Base-by-base conservation (phyloP, 2,329 filamentous ascomycete genomes). In the Ramichloridium luteum region DNA sequence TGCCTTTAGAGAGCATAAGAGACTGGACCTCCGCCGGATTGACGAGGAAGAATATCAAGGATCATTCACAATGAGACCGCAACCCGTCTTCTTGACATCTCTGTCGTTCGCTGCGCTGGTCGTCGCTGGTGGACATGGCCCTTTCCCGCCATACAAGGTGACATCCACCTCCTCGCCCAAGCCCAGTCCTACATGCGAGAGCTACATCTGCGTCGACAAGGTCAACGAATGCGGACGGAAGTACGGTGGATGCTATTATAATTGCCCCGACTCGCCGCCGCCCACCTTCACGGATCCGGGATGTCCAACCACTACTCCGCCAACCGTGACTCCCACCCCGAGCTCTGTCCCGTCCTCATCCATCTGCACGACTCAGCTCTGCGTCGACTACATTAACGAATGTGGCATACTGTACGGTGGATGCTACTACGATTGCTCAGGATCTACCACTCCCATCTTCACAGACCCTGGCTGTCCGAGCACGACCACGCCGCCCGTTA, bases 221-320 rank as follows among this genome's bases (percentile, higher is more conserved):
- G 37, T 48, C 36, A 46, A 48, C 30, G 36, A 34, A n/a, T 49
- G 46, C 27, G 36, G 31, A 28, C 32, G 39, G 16, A 32, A 25
- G n/a, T 48, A 46, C 25, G 45, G 45, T 9, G 43, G 39, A 20
- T 50, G 47, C 33, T 46, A 36, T 31, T 33, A 39, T 4, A 37
- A 31, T 9, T 50, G 47, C 35, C 28, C 30, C 4, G 40, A 37
- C 15, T 34, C 30, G 10, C 28, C 45, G 15, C 38, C 32, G 5
- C 47, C 47, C 6, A 38, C 39, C 6, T 50, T 43, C 33, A 40
- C 37, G 5, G 31, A 37, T 13, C 41, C 40, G 6, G 22, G 27
- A 4, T 48, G 47, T 30, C 34, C 35, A 13, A 34, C 30, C 11
- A 34, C 29, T 9, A 31, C 22, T 5, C 20, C n/a, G n/a, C 27